A percentile compares a stretch with the other conserved stretches of the same genome.
phyloP scores from a whole-genome alignment of 148 eudicot species.

The Suaeda aralocaspica region DNA sequence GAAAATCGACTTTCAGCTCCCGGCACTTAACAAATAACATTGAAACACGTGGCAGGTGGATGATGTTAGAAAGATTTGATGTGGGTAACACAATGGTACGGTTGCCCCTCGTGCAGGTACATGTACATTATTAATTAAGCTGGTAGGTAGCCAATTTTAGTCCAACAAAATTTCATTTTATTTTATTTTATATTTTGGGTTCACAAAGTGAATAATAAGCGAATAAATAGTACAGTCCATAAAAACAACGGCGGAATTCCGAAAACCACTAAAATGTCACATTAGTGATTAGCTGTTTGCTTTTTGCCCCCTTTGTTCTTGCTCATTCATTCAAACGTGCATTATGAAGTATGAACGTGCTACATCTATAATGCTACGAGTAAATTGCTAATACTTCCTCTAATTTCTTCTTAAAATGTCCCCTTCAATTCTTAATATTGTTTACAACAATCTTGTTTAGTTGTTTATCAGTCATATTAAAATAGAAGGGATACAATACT shows the following conservation, averaged over 20 bases:
- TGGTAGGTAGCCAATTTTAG: neutral
- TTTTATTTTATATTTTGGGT: neutral
- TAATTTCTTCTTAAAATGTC: too few species aligned
- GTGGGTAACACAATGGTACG: conserved; percentile 15
- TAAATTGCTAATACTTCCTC: too few species aligned
- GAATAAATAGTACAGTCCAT: neutral
- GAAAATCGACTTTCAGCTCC: too few species aligned
- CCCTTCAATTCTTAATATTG: too few species aligned
- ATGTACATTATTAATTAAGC: neutral
- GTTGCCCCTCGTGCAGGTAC: conserved; percentile 18
- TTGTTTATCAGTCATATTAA: too few species aligned
- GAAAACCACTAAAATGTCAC: conserved; percentile 14
- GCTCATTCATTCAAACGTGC: neutral
- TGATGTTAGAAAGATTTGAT: neutral
- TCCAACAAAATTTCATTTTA: neutral
- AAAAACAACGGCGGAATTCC: conserved; percentile 20
- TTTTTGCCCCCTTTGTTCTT: neutral
- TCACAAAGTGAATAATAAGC: neutral
- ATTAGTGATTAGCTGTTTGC: neutral
- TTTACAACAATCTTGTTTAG: too few species aligned
- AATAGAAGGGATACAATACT: too few species aligned
- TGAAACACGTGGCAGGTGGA: neutral
- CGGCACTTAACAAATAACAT: neutral
- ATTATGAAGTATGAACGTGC: neutral
- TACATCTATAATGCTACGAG: too few species aligned